Evolutionary conservation across 257 asterid species (phyloP), one percentile per base, ranked within the genome.

Genomic region (Thymus mandschuricus): DNA sequence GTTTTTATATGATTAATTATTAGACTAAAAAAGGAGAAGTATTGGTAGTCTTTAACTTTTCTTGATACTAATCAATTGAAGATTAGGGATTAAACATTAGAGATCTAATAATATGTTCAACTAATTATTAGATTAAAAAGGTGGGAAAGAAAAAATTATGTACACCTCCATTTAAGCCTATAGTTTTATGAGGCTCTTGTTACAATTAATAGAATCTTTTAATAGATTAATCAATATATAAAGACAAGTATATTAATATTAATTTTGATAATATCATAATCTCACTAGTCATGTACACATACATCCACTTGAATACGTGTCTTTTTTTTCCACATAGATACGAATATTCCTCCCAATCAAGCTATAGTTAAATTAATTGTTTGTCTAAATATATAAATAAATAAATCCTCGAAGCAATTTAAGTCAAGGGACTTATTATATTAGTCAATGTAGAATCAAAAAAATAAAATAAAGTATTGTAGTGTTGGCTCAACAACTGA

Each of bases 401-500:
- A 27, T 6, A 31, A 33, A 49, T 51, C 2, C 8, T 15, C 35
- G 10, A 21, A 51, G 38, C 28, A 13, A 15, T 49, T 50, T 11
- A 52, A 52, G 58, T 52, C 58, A 21, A 21, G 9, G 30, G 41
- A 0, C 10, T n/a, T 70, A 31, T 21, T 10, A 60, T 10, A 60
- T 46, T 44, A 38, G 5, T 41, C 21, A 30, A 50, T 41, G 45
- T 51, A 38, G 44, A 41, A 31, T 31, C 21, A 3, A 1, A 15
- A 21, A 8, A 13, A 50, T 1, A 3, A 43, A 43, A 1, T 8
- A 44, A 44, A 40, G 52, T 54, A 49, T 4, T 8, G 11, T 50
- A 59, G 56, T 58, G 74, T 66, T 58, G 43, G 68, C 63, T 68
- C 70, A 75, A 75, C 79, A 60, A 68, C 71, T 69, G 71, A 61